A percentile compares a stretch with the other conserved stretches of the same genome.
These are phyloP conservation scores for Musa itinerans DNA, from an alignment of 176 grass and related monocot species.

Conservation along the genomic window DNA sequence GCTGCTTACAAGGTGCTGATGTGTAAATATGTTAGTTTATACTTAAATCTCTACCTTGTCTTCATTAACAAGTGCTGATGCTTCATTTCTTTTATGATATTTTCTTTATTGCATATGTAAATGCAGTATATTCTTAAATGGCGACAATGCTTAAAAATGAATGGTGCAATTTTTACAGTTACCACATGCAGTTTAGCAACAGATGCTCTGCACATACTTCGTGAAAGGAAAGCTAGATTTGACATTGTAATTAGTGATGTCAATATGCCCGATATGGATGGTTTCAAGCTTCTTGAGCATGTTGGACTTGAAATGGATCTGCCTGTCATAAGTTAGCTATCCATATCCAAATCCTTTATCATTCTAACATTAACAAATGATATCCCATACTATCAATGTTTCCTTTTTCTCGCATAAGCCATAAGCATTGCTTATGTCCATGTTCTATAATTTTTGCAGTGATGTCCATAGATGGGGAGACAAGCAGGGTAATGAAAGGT, in stretches of 20 bases:
- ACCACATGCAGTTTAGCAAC: slow-evolving; percentile 87
- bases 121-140: background rate
- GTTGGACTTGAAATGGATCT: slow-evolving; percentile 99
- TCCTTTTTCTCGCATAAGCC: background rate
- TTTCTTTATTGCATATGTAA: background rate
- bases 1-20: no score
- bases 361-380: background rate
- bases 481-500: slow-evolving; percentile 99
- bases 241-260: slow-evolving; percentile 99
- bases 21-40: no score
- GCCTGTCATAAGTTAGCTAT: slow-evolving; percentile 95
- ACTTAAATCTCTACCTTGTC: no score
- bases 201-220: slow-evolving; percentile 71
- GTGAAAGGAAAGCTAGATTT: slow-evolving; percentile 83
- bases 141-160: background rate
- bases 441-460: slow-evolving; percentile 53
- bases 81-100: background rate
- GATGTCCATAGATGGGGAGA: slow-evolving; percentile 99
- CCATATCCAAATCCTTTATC: background rate
- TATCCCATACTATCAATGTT: background rate
- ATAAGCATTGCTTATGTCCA: background rate
- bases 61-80: no score
- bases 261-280: slow-evolving; percentile 99
- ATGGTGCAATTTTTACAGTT: slow-evolving; percentile 27
- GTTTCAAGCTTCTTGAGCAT: slow-evolving; percentile 98